phyloP scores from a whole-genome alignment of 331 rosid species.

The Erythrophleum ivorense region DNA sequence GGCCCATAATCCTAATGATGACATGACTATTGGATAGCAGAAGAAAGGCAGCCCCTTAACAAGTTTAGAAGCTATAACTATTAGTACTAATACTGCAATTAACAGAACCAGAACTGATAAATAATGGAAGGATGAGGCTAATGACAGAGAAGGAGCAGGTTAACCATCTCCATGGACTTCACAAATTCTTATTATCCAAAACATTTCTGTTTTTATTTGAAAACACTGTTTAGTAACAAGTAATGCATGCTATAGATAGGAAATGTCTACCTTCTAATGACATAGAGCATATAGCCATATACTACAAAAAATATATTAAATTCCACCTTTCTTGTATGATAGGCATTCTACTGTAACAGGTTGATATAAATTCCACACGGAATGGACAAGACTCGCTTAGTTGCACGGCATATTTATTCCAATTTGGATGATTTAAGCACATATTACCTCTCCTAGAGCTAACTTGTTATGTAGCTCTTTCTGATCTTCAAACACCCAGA shows the following conservation, averaged over 20 bases:
- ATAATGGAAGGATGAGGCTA: background rate
- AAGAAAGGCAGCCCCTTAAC: background rate
- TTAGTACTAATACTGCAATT: background rate
- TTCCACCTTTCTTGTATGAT: background rate
- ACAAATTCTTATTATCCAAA: background rate
- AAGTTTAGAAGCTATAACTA: background rate
- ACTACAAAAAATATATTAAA: background rate
- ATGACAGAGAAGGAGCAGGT: background rate
- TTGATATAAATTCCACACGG: background rate
- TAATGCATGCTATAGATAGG: constrained; percentile 11
- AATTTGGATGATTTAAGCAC: background rate
- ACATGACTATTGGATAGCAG: background rate
- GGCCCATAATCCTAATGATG: background rate
- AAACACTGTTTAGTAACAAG: background rate
- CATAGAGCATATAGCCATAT: background rate
- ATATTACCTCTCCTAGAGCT: constrained; percentile 30
- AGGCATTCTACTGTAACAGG: background rate
- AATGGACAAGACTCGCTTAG: background rate
- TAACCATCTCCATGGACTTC: background rate
- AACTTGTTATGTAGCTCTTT: background rate
- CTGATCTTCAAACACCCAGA: constrained; percentile 22
- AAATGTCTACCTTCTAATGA: background rate
- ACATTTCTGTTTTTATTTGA: background rate
- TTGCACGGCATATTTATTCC: background rate
- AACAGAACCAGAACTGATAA: background rate